These are phyloP conservation scores for Globisporangium uncinulatum DNA, from an alignment of 352 stramenopile genomes.

Conservation along the genomic window DNA sequence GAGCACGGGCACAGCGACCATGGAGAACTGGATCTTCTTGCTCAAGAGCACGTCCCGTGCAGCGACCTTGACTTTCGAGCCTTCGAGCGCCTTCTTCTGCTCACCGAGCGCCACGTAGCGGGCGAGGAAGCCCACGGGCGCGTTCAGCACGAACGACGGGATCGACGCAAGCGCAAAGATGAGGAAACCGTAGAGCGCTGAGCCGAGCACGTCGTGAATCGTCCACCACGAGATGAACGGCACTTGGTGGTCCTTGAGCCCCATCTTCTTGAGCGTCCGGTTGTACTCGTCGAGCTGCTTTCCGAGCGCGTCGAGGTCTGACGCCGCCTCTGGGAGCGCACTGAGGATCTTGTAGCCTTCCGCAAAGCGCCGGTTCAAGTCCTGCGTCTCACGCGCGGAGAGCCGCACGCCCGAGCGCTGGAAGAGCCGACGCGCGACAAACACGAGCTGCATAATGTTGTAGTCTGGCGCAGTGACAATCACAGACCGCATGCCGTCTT, in stretches of 20 bases:
- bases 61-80: constrained; percentile 90
- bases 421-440: constrained; percentile 94
- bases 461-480: constrained; percentile 98
- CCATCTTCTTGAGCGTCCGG: constrained; percentile 80
- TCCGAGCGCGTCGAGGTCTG: constrained; percentile 57
- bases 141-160: constrained; percentile 89
- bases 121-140: constrained; percentile 83
- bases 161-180: constrained; percentile 89
- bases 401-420: constrained; percentile 83
- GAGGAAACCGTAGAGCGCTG: constrained; percentile 73
- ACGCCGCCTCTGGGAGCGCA: constrained; percentile 46
- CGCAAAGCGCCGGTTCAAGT: constrained; percentile 89
- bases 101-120: constrained; percentile 68
- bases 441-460: constrained; percentile 93
- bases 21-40: constrained; percentile 93
- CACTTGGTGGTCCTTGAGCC: constrained; percentile 89
- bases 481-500: constrained; percentile 87
- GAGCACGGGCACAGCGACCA: constrained; percentile 85
- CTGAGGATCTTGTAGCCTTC: constrained; percentile 87
- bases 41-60: constrained; percentile 87
- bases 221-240: constrained; percentile 85
- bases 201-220: constrained; percentile 87
- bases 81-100: constrained; percentile 78
- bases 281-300: constrained; percentile 84
- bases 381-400: constrained; percentile 87